Conservation (phyloP, 2,329 filamentous ascomycete genomes). For the Claviceps humidiphila region DNA sequence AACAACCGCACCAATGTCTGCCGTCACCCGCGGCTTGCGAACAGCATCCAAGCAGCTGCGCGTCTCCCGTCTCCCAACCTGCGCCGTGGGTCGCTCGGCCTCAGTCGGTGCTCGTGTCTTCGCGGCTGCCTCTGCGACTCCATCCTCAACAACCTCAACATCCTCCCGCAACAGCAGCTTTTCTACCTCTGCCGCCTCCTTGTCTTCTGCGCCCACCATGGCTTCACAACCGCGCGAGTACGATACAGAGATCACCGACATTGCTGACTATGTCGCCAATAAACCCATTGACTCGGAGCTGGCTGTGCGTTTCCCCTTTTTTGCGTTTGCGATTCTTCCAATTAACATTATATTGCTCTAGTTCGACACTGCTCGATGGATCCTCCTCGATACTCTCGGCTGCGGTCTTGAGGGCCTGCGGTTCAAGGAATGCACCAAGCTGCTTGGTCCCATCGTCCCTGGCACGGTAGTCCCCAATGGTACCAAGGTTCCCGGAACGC, state of each 20-base stretch:
- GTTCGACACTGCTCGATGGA: slow-evolving; percentile 93
- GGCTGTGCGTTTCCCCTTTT: slow-evolving; percentile 51
- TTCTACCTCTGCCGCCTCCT: slow-evolving; percentile 34
- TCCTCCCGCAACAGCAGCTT: slow-evolving; percentile 24
- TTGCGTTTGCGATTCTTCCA: no score
- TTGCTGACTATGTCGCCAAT: slow-evolving; percentile 89
- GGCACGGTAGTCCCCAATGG: slow-evolving; percentile 89
- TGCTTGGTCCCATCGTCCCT: slow-evolving; percentile 81
- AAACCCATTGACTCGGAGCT: slow-evolving; percentile 83
- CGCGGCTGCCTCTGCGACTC: slow-evolving; percentile 15
- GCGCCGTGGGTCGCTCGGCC: slow-evolving; percentile 11
- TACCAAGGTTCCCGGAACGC: slow-evolving; percentile 78
- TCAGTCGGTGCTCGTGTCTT: slow-evolving; percentile 16
- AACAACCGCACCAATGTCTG: slow-evolving; percentile 27
- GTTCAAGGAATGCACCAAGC: slow-evolving; percentile 92
- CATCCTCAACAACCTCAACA: background rate
- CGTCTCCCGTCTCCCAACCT: slow-evolving; percentile 20
- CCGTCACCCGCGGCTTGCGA: slow-evolving; percentile 40
- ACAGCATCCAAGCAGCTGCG: slow-evolving; percentile 41
- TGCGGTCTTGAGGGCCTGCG: slow-evolving; percentile 91
- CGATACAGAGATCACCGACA: slow-evolving; percentile 88
- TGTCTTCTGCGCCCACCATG: slow-evolving; percentile 36
- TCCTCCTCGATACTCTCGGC: slow-evolving; percentile 92
- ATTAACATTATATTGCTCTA: slow-evolving; percentile 20
- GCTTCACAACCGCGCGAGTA: slow-evolving; percentile 48